These are phyloP conservation scores for Leccinellum luteum DNA, from an alignment of 768 basidiomycete genomes.

Conservation along the genomic window DNA sequence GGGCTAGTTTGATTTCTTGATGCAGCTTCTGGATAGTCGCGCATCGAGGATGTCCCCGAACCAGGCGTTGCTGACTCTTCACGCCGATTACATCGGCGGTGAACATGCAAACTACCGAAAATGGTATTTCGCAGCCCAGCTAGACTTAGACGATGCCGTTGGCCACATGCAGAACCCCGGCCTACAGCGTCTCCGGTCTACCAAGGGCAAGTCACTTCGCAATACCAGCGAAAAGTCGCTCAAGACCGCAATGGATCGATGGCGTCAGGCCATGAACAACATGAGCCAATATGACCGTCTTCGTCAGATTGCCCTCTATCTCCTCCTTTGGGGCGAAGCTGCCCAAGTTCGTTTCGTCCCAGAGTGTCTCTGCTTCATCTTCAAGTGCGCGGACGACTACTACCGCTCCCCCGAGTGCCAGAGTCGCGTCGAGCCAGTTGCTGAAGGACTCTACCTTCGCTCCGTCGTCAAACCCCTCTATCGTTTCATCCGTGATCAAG, in stretches of 20 bases:
- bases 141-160: conserved; percentile 97
- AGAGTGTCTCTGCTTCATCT: conserved; percentile 98
- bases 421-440: conserved; percentile 84
- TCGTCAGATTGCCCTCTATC: conserved; percentile 91
- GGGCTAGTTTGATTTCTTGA: conserved; percentile 90
- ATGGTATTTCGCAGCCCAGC: conserved; percentile 99
- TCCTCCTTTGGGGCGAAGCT: conserved; percentile 97
- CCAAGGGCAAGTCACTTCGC: conserved; percentile 56
- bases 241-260: conserved; percentile 82
- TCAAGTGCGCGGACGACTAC: conserved; percentile 99
- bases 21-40: conserved; percentile 96
- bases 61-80: conserved; percentile 90
- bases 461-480: conserved; percentile 92
- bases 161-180: conserved; percentile 92
- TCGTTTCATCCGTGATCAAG: conserved; percentile 95
- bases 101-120: conserved; percentile 99
- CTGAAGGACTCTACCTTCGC: conserved; percentile 92
- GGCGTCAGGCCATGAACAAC: conserved; percentile 97
- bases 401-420: conserved; percentile 99
- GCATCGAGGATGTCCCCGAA: conserved; percentile 97
- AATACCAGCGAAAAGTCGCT: conserved; percentile 62
- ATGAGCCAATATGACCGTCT: conserved; percentile 99
- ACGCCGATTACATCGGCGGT: conserved; percentile 98
- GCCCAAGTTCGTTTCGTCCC: conserved; percentile 96
- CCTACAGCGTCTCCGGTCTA: conserved; percentile 76